phyloP scores from a whole-genome alignment of 2,329 filamentous ascomycete genomes.

The Chrysosphaeria jannelii region DNA sequence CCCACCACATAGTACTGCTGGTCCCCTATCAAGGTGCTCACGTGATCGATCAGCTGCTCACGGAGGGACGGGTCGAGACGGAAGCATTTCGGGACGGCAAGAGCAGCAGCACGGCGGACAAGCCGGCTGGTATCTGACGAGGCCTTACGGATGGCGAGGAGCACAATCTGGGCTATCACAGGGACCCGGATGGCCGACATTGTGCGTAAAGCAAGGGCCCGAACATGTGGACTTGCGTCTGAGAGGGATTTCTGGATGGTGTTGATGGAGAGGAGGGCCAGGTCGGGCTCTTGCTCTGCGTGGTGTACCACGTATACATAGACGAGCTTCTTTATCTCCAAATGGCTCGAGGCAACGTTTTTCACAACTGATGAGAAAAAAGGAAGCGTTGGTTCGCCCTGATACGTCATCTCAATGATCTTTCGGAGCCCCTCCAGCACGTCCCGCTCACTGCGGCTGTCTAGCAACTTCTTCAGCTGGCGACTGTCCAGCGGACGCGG shows the following conservation, averaged over 20 bases:
- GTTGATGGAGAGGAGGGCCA: slow-evolving; percentile 88
- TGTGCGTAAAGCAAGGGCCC: slow-evolving; percentile 73
- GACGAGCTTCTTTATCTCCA: slow-evolving; percentile 92
- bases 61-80: slow-evolving; percentile 60
- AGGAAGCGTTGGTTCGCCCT: slow-evolving; percentile 56
- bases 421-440: slow-evolving; percentile 72
- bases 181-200: slow-evolving; percentile 96
- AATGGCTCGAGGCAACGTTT: slow-evolving; percentile 77
- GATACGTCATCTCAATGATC: slow-evolving; percentile 93
- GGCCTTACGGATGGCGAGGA: slow-evolving; percentile 81
- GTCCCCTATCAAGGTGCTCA: slow-evolving; percentile 53
- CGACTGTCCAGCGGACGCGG: slow-evolving; percentile 35
- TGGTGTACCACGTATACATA: slow-evolving; percentile 96
- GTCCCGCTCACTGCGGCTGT: slow-evolving; percentile 78
- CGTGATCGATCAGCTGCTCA: slow-evolving; percentile 59
- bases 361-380: slow-evolving; percentile 98
- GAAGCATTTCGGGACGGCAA: slow-evolving; percentile 91
- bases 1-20: slow-evolving; percentile 93
- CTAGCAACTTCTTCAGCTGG: slow-evolving; percentile 81
- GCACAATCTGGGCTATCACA: slow-evolving; percentile 92
- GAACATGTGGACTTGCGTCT: slow-evolving; percentile 67
- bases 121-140: slow-evolving; percentile 80
- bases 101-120: slow-evolving; percentile 71
- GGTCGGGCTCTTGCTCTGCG: slow-evolving; percentile 84
- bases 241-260: slow-evolving; percentile 95